Base-by-base conservation (phyloP, 345 rosid species). In the Populus ilicifolia region DNA sequence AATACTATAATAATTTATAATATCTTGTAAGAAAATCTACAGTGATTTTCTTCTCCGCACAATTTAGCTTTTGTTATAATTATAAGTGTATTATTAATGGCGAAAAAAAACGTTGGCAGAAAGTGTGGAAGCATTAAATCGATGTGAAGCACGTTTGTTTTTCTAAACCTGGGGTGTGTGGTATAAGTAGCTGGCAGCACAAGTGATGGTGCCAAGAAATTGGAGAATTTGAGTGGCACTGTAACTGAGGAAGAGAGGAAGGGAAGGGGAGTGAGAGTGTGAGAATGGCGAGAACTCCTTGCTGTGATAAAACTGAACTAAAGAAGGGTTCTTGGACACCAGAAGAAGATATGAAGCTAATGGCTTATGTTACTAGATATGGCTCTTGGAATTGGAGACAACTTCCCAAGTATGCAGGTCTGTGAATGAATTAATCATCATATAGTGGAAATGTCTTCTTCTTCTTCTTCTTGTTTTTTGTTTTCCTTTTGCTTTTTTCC, bases 311-410 rank as follows among this genome's bases (percentile, higher is more conserved):
- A 48, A 77, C 16, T 71, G 91, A 90, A 33, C 43, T 80, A 38
- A 85, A 81, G 83, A 90, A 90, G 69, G 93, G 93, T 4, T 87
- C 89, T 0, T 88, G 93, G 93, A 87, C 89, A 50, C 86, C 86
- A 0, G 93, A 90, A 80, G 93, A 90, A 79, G 91, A 90, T 33
- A 77, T 62, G 62, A 90, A 85, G 77, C 85, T 90, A 14, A 62
- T 50, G 54, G 89, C 70, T 74, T 90, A 88, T 80, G 79, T 90
- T 1, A 84, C 84, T 50, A 72, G 84, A 76, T 83, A 85, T 69
- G 94, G 94, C 70, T 81, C 76, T 33, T 87, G 87, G 88, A 90
- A 90, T 77, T 90, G 94, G 91, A 88, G 90, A 69, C 86, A 86
- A 41, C 87, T 88, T 43, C 94, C 94, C 9, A 88, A 82, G 67